Evolutionary conservation across 1,139 yeast genomes (phyloP).

Genomic region (Zhuliangozyma parablackwelliae): DNA sequence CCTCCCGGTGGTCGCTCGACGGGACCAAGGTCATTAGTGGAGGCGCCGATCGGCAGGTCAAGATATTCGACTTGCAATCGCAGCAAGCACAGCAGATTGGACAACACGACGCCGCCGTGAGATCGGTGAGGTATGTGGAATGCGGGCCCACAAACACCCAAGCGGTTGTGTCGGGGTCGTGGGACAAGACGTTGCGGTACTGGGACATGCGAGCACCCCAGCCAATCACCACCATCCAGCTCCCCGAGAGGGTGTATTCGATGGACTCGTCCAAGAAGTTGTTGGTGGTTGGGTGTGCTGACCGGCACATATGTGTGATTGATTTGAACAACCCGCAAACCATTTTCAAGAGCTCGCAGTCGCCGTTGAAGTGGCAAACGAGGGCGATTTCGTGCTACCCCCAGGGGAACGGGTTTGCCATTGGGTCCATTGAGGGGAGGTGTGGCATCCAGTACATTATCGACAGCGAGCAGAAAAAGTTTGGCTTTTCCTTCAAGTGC

Average conservation of each 20-base stretch:
- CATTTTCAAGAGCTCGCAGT: conserved; percentile 66
- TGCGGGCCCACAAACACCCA: conserved; percentile 81
- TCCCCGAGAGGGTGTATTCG: conserved; percentile 88
- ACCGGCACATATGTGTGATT: conserved; percentile 72
- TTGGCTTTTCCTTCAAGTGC: conserved; percentile 89
- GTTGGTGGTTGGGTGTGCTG: conserved; percentile 90
- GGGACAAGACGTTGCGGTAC: conserved; percentile 93
- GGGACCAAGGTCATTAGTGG: conserved; percentile 89
- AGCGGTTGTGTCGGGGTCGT: conserved; percentile 86
- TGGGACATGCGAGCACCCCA: conserved; percentile 91
- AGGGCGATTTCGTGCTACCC: conserved; percentile 80
- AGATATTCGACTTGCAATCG: conserved; percentile 74
- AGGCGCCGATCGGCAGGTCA: conserved; percentile 88
- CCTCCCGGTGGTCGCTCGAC: conserved; percentile 78
- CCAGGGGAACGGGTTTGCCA: conserved; percentile 85
- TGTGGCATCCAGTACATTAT: conserved; percentile 95
- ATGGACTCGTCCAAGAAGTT: conserved; percentile 83
- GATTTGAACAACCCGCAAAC: conserved; percentile 81
- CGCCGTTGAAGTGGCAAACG: conserved; percentile 93
- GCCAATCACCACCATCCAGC: conserved; percentile 73
- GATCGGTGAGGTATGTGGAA: conserved; percentile 68
- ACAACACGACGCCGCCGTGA: conserved; percentile 78
- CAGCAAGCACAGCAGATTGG: conserved; percentile 87
- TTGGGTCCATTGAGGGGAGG: conserved; percentile 93
- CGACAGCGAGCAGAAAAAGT: conserved; percentile 66